Evolutionary conservation across 352 stramenopile species (phyloP), one percentile per base, ranked within the genome.

Genomic region (Globisporangium radiosum): DNA sequence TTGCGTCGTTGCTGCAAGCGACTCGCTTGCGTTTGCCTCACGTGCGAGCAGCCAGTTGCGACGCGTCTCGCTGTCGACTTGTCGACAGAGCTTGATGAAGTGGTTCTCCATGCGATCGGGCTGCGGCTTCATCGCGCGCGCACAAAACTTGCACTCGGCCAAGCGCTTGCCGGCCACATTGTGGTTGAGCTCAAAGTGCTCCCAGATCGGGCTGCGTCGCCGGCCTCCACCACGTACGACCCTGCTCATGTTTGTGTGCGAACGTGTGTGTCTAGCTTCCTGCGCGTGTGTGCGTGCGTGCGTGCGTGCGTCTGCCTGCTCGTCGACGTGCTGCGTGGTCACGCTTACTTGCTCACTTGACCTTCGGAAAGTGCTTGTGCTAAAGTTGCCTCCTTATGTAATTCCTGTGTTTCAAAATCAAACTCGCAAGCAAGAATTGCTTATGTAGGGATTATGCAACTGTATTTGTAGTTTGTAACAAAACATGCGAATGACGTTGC

Each of bases 51-150:
- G 42, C 59, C 59, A 65, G 19, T 48, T 53, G 15, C 54, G 15
- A 36, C 59, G 59, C 52, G 45, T 49, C 37, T 51, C 48, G n/a
- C 17, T 19, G 48, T 65, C 59, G n/a, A 56, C 59, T 17, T 56
- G 39, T n/a, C 15, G 17, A 17, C 59, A 65, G 53, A 65, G 52
- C 40, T 60, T 60, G 53, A 65, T 42, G 7, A 65, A 65, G 59
- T 65, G 59, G 53, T 60, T 60, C 52, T 60, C 59, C 59, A 65
- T 65, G 47, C 59, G 59, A 50, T 65, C 59, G 7, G 59, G 59
- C 47, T 65, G 59, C 6, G 59, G 52, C 53, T 65, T 65, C 59
- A 65, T 65, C 9, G 52, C 36, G 53, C 53, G 59, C 53, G 54
- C 42, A 33, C 59, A 65, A 47, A 60, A 60, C 47, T 25, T 51